These are phyloP conservation scores for Aplosporella prunicola DNA, from an alignment of 2,329 filamentous ascomycete species.

Conservation along the genomic window DNA sequence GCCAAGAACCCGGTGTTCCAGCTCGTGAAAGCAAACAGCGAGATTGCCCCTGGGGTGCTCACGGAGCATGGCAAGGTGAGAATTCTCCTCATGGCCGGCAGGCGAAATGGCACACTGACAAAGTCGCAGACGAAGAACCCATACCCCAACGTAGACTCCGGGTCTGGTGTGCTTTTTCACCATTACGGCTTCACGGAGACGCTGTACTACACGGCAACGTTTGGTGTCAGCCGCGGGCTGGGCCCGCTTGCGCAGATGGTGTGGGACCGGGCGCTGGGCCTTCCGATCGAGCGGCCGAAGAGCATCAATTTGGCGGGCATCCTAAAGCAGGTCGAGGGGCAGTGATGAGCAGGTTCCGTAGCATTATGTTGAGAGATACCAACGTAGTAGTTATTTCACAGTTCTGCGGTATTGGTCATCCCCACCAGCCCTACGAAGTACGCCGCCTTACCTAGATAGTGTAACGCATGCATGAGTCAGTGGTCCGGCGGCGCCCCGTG, in stretches of 20 bases:
- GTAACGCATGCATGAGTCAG: too few species aligned
- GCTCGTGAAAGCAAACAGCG: slow-evolving; percentile 86
- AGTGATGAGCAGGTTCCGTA: too few species aligned
- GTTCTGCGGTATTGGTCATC: too few species aligned
- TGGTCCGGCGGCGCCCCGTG: too few species aligned
- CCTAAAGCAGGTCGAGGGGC: slow-evolving; percentile 47
- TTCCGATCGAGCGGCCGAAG: slow-evolving; percentile 97
- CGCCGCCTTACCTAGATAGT: too few species aligned
- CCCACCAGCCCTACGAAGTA: too few species aligned
- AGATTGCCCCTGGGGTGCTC: slow-evolving; percentile 81
- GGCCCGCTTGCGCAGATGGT: slow-evolving; percentile 90
- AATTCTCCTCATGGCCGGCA: neutral
- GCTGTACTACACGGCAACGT: slow-evolving; percentile 76
- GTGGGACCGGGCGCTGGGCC: slow-evolving; percentile 86
- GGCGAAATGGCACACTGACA: slow-evolving; percentile 1
- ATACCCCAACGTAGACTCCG: slow-evolving; percentile 92
- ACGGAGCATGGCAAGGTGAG: slow-evolving; percentile 81
- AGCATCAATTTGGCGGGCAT: slow-evolving; percentile 88
- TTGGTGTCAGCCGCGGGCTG: slow-evolving; percentile 61
- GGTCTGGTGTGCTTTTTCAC: slow-evolving; percentile 90
- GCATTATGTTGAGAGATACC: too few species aligned
- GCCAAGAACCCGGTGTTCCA: slow-evolving; percentile 82
- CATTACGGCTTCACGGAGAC: slow-evolving; percentile 98
- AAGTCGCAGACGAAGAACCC: slow-evolving; percentile 74
- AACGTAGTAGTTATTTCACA: too few species aligned